These are phyloP conservation scores for Alternaria dauci DNA, from an alignment of 2,329 filamentous ascomycete genomes.

Conservation along the genomic window DNA sequence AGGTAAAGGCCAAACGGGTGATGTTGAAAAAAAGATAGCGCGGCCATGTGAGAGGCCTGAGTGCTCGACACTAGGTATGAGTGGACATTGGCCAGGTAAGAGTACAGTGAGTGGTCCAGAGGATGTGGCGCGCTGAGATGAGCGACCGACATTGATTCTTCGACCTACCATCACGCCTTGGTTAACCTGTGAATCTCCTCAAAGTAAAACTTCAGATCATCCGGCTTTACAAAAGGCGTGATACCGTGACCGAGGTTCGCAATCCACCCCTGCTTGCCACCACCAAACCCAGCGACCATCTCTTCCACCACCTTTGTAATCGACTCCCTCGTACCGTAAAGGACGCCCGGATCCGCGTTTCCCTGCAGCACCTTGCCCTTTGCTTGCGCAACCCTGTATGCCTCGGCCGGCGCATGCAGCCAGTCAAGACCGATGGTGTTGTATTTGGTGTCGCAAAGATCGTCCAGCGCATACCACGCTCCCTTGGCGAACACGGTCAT, in stretches of 20 bases:
- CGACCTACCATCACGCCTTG: slow-evolving; percentile 14
- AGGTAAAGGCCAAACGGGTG: neutral
- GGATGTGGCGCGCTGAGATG: too few species aligned
- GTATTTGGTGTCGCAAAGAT: slow-evolving; percentile 87
- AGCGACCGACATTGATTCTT: too few species aligned
- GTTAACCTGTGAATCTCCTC: slow-evolving; percentile 76
- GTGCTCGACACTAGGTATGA: neutral
- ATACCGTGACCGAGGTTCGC: slow-evolving; percentile 96
- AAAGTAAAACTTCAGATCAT: slow-evolving; percentile 92
- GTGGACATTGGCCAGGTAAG: neutral
- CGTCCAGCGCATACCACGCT: slow-evolving; percentile 92
- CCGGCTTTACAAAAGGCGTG: slow-evolving; percentile 92
- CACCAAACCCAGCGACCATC: slow-evolving; percentile 86
- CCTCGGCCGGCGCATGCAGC: slow-evolving; percentile 87
- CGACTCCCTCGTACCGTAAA: slow-evolving; percentile 83
- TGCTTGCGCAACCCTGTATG: slow-evolving; percentile 75
- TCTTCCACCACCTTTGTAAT: slow-evolving; percentile 84
- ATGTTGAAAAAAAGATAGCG: neutral
- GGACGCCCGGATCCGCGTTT: slow-evolving; percentile 91
- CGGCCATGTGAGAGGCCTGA: too few species aligned
- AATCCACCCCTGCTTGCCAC: slow-evolving; percentile 92
- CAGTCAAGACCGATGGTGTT: slow-evolving; percentile 95
- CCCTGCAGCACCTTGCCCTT: slow-evolving; percentile 86
- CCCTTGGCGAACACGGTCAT: slow-evolving; percentile 99
- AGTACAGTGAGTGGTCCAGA: neutral